Evolutionary conservation across 441 rosid genomes (phyloP).

Genomic region (Pelargonium fulgidum): DNA sequence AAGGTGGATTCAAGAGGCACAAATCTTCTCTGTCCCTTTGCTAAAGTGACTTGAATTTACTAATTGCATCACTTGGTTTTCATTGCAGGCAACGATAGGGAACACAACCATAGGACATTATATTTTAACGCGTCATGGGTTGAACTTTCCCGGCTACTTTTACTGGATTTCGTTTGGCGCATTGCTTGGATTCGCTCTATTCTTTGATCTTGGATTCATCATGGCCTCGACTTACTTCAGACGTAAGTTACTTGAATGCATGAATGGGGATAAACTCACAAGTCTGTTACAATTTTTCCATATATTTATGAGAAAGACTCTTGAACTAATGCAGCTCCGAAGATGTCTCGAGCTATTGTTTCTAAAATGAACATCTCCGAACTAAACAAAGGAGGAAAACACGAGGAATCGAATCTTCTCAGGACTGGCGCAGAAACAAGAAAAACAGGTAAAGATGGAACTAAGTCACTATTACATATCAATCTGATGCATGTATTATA

Average conservation of each 20-base stretch:
- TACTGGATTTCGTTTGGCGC: slow-evolving; percentile 63
- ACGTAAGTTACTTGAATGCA: slow-evolving; percentile 34
- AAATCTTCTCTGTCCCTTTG: background rate
- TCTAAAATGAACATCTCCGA: slow-evolving; percentile 35
- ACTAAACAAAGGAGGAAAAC: slow-evolving; percentile 21
- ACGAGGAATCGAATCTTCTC: slow-evolving; percentile 7
- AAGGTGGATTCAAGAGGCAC: slow-evolving; percentile 28
- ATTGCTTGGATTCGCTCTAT: slow-evolving; percentile 41
- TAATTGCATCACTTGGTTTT: background rate
- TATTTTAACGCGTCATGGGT: slow-evolving; percentile 43
- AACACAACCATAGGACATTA: slow-evolving; percentile 41
- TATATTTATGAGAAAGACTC: background rate
- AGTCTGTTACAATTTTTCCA: background rate
- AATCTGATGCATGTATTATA: background rate
- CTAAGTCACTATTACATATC: background rate
- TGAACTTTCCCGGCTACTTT: slow-evolving; percentile 38
- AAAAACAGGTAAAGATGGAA: slow-evolving; percentile 17
- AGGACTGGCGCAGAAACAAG: slow-evolving; percentile 12
- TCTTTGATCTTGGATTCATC: slow-evolving; percentile 44
- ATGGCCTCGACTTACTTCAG: slow-evolving; percentile 50
- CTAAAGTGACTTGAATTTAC: background rate
- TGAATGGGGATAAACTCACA: background rate
- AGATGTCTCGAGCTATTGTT: slow-evolving; percentile 39
- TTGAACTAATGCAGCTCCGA: slow-evolving; percentile 42
- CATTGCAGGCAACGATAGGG: slow-evolving; percentile 24